phyloP scores from a whole-genome alignment of 164 flowering plant species.

The Cinnamomum micranthum region DNA sequence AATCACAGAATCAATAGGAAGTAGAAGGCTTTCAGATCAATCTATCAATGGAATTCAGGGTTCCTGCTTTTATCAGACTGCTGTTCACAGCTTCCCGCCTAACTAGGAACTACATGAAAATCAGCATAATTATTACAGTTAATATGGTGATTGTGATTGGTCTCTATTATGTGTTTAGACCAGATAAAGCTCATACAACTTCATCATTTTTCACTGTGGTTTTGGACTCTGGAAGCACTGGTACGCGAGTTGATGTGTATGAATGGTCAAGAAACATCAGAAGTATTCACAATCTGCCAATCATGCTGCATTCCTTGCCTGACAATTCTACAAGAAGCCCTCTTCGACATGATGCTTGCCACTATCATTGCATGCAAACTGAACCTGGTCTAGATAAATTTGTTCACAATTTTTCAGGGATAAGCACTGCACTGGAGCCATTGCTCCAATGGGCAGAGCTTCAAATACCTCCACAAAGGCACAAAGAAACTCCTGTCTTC shows the following conservation, averaged over 20 bases:
- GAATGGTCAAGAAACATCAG: slow-evolving; percentile 33
- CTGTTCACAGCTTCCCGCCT: background rate
- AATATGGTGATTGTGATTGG: slow-evolving; percentile 19
- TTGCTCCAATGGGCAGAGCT: slow-evolving; percentile 53
- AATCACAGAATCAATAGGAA: background rate
- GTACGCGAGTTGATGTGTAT: slow-evolving; percentile 58
- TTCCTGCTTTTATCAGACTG: background rate
- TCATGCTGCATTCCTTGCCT: slow-evolving; percentile 47
- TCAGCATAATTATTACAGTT: slow-evolving; percentile 17
- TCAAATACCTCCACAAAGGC: slow-evolving; percentile 42
- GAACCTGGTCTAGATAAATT: slow-evolving; percentile 69
- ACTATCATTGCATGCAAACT: slow-evolving; percentile 68
- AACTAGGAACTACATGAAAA: slow-evolving; percentile 16
- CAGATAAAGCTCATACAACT: background rate
- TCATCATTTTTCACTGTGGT: slow-evolving; percentile 47
- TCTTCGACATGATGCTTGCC: slow-evolving; percentile 29
- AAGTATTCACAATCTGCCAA: slow-evolving; percentile 25
- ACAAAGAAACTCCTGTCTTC: slow-evolving; percentile 38
- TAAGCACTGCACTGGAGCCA: slow-evolving; percentile 52
- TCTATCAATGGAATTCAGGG: background rate
- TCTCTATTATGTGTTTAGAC: slow-evolving; percentile 14
- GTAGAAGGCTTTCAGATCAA: slow-evolving; percentile 1
- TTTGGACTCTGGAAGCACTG: slow-evolving; percentile 80
- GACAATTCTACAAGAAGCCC: slow-evolving; percentile 28
- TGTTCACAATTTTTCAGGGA: slow-evolving; percentile 40